Conservation (phyloP, 805 yeast species). For the Candida lessepsii region DNA sequence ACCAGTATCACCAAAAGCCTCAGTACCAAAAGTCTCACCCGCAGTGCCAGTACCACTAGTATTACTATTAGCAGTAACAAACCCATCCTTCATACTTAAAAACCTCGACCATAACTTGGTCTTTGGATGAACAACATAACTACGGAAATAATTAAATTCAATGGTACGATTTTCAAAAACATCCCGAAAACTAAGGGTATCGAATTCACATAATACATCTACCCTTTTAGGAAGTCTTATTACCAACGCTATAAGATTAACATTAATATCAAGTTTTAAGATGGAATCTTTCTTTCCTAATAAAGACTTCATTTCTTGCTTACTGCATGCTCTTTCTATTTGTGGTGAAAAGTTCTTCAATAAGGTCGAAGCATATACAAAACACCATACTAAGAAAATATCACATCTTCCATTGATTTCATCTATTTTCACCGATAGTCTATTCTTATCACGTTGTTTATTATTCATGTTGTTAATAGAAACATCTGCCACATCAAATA, state of each 20-base stretch:
- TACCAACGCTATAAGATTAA: conserved; percentile 39
- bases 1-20: too few species aligned
- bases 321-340: conserved; percentile 25
- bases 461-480: conserved; percentile 22
- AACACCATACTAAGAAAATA: conserved; percentile 42
- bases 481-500: conserved; percentile 28
- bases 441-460: conserved; percentile 24
- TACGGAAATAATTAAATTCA: conserved; percentile 36
- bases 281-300: conserved; percentile 20
- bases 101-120: conserved; percentile 40
- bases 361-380: conserved; percentile 36
- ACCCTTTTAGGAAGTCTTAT: conserved; percentile 46
- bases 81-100: conserved; percentile 30
- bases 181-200: conserved; percentile 27
- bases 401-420: conserved; percentile 40
- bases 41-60: too few species aligned
- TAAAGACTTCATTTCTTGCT: conserved; percentile 22
- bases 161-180: conserved; percentile 27
- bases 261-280: conserved; percentile 28
- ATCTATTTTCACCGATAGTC: conserved; percentile 29
- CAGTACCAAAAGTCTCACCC: too few species aligned
- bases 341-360: conserved; percentile 34
- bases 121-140: conserved; percentile 53
- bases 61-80: conserved; percentile 16
- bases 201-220: conserved; percentile 47